phyloP scores from a whole-genome alignment of 2,329 filamentous ascomycete genomes.

The Pseudogymnoascus sp. region DNA sequence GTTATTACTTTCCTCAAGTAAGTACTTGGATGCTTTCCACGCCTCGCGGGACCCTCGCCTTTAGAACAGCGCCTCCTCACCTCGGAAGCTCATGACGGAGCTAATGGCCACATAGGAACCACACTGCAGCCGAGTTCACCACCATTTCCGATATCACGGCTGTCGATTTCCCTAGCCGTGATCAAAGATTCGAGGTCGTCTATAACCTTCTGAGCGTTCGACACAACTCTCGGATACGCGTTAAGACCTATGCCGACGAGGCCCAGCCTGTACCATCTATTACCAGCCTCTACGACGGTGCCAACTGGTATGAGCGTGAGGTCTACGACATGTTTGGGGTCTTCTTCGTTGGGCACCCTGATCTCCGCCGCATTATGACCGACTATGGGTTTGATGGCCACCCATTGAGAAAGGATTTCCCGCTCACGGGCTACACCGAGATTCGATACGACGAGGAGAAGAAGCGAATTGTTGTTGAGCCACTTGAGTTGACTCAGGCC shows the following conservation, averaged over 20 bases:
- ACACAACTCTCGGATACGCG: constrained; percentile 91
- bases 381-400: constrained; percentile 99
- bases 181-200: constrained; percentile 94
- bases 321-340: constrained; percentile 97
- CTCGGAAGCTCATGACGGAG: neutral
- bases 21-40: constrained; percentile 24
- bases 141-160: constrained; percentile 87
- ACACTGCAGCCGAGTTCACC: constrained; percentile 95
- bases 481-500: constrained; percentile 92
- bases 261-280: constrained; percentile 86
- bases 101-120: constrained; percentile 46
- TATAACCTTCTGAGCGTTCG: constrained; percentile 95
- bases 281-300: constrained; percentile 79
- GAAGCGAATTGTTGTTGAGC: constrained; percentile 98
- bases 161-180: constrained; percentile 90
- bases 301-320: constrained; percentile 98
- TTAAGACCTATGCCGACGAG: constrained; percentile 98
- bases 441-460: constrained; percentile 98
- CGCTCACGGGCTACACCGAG: constrained; percentile 95
- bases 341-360: constrained; percentile 91
- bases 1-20: constrained; percentile 90
- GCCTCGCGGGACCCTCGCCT: neutral
- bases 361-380: constrained; percentile 96
- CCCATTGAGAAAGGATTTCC: constrained; percentile 95
- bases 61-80: constrained; percentile 10